Evolutionary conservation across 805 yeast species (phyloP).

Genomic region (Groenewaldozyma tartarivorans): DNA sequence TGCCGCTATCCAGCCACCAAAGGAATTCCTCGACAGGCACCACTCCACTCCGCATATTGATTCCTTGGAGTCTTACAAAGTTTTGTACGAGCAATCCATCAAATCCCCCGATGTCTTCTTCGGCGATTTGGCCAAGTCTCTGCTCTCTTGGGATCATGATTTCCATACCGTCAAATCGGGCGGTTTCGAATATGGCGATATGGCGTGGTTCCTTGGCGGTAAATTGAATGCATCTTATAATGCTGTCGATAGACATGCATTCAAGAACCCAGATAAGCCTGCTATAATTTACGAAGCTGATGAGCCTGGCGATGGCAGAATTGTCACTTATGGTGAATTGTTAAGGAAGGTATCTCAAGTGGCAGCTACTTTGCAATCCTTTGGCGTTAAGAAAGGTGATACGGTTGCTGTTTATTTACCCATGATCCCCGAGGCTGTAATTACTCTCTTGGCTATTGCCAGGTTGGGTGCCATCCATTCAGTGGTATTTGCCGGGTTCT

Average conservation of each 20-base stretch:
- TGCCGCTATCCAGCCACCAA: constrained; percentile 17
- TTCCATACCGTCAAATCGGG: constrained; percentile 60
- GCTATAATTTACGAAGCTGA: constrained; percentile 84
- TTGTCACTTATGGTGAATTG: constrained; percentile 77
- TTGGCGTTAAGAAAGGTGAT: constrained; percentile 91
- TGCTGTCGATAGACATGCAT: constrained; percentile 93
- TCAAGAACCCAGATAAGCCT: constrained; percentile 67
- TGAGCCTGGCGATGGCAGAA: constrained; percentile 64
- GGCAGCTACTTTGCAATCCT: constrained; percentile 70
- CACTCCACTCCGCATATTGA: constrained; percentile 41
- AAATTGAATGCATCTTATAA: constrained; percentile 87
- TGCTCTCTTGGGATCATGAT: constrained; percentile 70
- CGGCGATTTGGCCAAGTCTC: constrained; percentile 63
- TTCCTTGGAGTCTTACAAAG: constrained; percentile 56
- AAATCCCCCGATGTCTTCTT: constrained; percentile 73
- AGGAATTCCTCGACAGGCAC: constrained; percentile 17
- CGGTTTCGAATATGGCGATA: constrained; percentile 61
- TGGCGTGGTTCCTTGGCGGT: constrained; percentile 92
- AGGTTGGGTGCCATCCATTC: constrained; percentile 95
- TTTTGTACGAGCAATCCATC: constrained; percentile 64
- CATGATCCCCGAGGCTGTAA: constrained; percentile 95
- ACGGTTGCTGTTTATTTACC: constrained; percentile 94
- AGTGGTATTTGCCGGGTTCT: constrained; percentile 94
- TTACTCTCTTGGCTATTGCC: constrained; percentile 84
- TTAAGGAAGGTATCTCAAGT: constrained; percentile 75